These are phyloP conservation scores for Elaeagnus macrophylla DNA, from an alignment of 306 rosid species.

Conservation along the genomic window DNA sequence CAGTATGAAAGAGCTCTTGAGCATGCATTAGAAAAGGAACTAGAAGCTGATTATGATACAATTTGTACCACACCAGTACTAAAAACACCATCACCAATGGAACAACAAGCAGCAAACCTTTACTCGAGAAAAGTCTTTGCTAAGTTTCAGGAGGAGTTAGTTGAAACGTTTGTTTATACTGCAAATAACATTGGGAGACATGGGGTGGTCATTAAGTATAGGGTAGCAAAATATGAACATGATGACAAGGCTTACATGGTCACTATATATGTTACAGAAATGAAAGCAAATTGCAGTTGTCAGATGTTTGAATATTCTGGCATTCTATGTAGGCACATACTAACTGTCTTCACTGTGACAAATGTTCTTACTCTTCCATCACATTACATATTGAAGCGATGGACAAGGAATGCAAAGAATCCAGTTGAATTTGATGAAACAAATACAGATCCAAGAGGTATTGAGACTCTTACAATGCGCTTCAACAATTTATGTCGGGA, in stretches of 20 bases:
- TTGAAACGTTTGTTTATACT: conserved; percentile 68
- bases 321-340: conserved; percentile 64
- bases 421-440: conserved; percentile 35
- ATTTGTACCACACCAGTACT: conserved; percentile 47
- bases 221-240: conserved; percentile 71
- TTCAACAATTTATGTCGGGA: conserved; percentile 64
- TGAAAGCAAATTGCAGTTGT: conserved; percentile 64
- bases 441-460: conserved; percentile 29
- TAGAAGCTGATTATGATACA: conserved; percentile 66
- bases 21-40: conserved; percentile 54
- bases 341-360: conserved; percentile 77
- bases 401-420: conserved; percentile 64
- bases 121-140: conserved; percentile 60
- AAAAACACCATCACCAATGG: conserved; percentile 84
- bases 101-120: conserved; percentile 63
- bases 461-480: conserved; percentile 47
- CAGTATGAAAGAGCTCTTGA: conserved; percentile 67
- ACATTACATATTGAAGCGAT: conserved; percentile 58
- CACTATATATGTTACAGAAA: conserved; percentile 34
- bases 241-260: conserved; percentile 61
- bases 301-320: conserved; percentile 81
- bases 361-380: conserved; percentile 73
- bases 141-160: conserved; percentile 70
- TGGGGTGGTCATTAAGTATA: conserved; percentile 44
- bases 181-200: conserved; percentile 51